Percentiles rank a stretch among this genome's conserved stretches.
Conservation (phyloP, 129 eudicot genomes). For the Calendula officinalis region DNA sequence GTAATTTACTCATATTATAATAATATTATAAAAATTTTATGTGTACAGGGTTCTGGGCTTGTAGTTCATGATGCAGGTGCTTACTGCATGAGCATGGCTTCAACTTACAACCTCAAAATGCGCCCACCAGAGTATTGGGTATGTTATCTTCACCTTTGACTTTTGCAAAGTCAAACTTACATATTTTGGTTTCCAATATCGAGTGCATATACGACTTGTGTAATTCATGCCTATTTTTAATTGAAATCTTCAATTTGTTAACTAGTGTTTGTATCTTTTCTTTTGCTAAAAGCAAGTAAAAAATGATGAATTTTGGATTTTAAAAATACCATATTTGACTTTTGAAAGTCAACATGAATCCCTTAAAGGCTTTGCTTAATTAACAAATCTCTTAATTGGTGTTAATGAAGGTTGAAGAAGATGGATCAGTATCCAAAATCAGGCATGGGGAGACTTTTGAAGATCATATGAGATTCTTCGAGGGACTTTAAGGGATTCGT, state of each 20-base stretch:
- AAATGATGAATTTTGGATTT: not conserved
- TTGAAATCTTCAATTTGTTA: not conserved
- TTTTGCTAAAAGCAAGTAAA: not conserved
- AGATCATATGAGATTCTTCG: conserved; percentile 82
- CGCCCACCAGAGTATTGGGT: conserved; percentile 98
- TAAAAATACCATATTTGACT: conserved; percentile 4
- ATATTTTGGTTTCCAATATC: not conserved
- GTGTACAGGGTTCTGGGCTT: conserved; percentile 74
- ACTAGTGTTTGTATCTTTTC: not conserved
- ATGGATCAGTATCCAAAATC: conserved; percentile 79
- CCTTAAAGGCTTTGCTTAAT: not conserved
- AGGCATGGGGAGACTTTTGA: conserved; percentile 92
- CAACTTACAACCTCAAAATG: conserved; percentile 95
- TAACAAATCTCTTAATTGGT: not conserved
- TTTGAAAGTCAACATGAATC: conserved; percentile 11
- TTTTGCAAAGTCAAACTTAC: not conserved
- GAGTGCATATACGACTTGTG: not conserved
- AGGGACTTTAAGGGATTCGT: too few relatives aligned
- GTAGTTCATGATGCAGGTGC: conserved; percentile 99
- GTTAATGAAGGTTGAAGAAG: conserved; percentile 70
- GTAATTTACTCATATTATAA: too few relatives aligned
- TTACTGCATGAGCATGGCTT: conserved; percentile 99
- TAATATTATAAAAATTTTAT: too few relatives aligned
- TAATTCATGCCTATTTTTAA: not conserved
- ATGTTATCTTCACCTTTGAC: conserved; percentile 27